Evolutionary conservation across 768 basidiomycete species (phyloP).

Genomic region (Hericium alpestre): DNA sequence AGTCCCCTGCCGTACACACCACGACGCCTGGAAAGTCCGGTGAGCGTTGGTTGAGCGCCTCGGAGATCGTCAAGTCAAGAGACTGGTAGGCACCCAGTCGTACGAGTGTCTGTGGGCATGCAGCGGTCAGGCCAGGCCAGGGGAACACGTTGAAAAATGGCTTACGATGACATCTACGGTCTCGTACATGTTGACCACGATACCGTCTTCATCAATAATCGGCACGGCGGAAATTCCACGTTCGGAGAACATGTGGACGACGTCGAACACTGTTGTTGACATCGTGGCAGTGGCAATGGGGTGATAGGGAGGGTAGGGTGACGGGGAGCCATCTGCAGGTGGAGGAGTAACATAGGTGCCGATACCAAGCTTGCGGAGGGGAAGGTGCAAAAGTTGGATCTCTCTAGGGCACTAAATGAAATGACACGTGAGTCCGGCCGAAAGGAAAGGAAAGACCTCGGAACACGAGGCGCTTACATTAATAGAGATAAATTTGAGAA

Average conservation of each 20-base stretch:
- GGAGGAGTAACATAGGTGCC: constrained; percentile 73
- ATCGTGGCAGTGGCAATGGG: constrained; percentile 90
- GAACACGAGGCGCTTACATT: constrained; percentile 52
- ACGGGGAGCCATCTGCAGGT: constrained; percentile 35
- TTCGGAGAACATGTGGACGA: constrained; percentile 97
- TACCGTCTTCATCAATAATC: constrained; percentile 84
- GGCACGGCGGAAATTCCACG: constrained; percentile 94
- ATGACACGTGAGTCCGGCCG: neutral
- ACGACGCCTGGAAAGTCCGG: constrained; percentile 96
- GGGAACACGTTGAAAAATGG: constrained; percentile 13
- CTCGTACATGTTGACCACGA: constrained; percentile 94
- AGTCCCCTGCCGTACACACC: constrained; percentile 87
- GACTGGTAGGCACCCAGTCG: constrained; percentile 90
- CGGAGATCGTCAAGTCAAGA: constrained; percentile 87
- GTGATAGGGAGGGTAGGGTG: constrained; percentile 63
- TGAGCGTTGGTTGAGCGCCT: constrained; percentile 85
- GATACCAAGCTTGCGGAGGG: constrained; percentile 80
- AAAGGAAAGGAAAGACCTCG: constrained; percentile 1
- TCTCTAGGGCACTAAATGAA: constrained; percentile 68
- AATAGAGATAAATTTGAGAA: constrained; percentile 96
- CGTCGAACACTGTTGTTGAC: constrained; percentile 89
- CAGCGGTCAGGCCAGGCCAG: neutral
- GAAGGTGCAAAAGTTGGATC: constrained; percentile 66
- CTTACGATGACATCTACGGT: constrained; percentile 97
- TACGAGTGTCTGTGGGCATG: constrained; percentile 69